Conservation (phyloP, 148 eudicot species). For the Silene uniflora region DNA sequence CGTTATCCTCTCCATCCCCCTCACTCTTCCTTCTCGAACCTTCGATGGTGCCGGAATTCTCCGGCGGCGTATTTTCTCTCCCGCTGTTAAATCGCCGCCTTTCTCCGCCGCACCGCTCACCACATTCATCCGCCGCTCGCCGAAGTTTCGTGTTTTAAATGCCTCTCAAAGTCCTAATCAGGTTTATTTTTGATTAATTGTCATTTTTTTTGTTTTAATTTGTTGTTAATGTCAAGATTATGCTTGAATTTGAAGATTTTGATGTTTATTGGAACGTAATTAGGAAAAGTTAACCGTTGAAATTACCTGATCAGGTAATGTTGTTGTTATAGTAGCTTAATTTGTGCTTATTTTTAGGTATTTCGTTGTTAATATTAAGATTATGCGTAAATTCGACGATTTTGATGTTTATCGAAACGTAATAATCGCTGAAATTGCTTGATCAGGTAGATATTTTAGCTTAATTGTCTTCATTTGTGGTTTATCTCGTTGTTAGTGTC, state of each 20-base stretch:
- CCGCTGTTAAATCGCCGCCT: conserved; percentile 3
- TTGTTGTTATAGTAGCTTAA: neutral
- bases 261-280: neutral
- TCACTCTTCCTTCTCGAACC: conserved; percentile 16
- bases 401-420: neutral
- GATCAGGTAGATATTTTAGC: neutral
- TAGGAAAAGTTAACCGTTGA: neutral
- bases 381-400: neutral
- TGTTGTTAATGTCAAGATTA: neutral
- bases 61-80: conserved; percentile 6
- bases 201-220: neutral
- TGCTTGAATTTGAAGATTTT: neutral
- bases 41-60: neutral
- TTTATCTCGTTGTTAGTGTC: neutral
- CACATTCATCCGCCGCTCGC: conserved; percentile 7
- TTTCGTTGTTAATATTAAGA: neutral
- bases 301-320: neutral
- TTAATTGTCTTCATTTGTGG: neutral
- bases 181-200: conserved; percentile 12
- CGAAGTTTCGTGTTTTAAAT: conserved; percentile 8
- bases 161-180: conserved; percentile 23
- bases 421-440: neutral
- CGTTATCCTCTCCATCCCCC: conserved; percentile 27
- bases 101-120: conserved; percentile 14
- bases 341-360: no score